Evolutionary conservation across 495 filamentous ascomycete genomes (phyloP), one percentile per base, ranked within the genome.

Genomic region (Immersiella caudata): DNA sequence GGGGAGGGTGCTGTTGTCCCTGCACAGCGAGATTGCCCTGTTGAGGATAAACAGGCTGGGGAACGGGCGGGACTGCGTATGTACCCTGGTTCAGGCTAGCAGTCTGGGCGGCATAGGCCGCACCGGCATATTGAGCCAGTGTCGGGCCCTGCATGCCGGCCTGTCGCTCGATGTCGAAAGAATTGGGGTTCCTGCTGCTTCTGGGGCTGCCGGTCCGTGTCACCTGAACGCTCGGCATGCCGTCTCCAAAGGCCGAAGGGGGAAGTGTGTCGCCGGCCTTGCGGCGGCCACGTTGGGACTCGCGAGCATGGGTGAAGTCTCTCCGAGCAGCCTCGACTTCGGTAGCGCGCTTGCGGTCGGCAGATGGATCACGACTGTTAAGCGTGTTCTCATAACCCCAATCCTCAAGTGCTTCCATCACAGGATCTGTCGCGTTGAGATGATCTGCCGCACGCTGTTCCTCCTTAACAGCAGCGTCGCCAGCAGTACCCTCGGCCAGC

Each of bases 241-340:
- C 35, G 1, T 29, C 50, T 14, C 29, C 50, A 22, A 66, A 54
- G 27, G 49, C 68, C 49, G 36, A 68, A 73, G 72, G 49, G 25
- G 81, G 76, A 5, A 79, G 61, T 4, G 76, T 76, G 27, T 81
- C 79, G 27, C 81, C 81, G 12, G 79, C 78, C 60, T 72, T 77
- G 65, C 81, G 79, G n/a, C 80, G 79, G 20, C 81, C 81, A 60
- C 79, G 79, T 62, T 82, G 79, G 46, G 80, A 82, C 56, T 77
- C 73, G 27, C 74, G 76, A 61, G 69, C 72, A 64, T 62, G 51
- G 24, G 72, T 70, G 62, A 78, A 70, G 8, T 76, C 70, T 5
- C 72, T 40, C 21, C 68, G 73, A 2, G 35, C 24, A 11, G 67
- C 67, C 18, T 73, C 72, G 21, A 70, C 61, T 16, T 76, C 76